These are phyloP conservation scores for Penicillium sp. DNA, from an alignment of 2,329 filamentous ascomycete genomes.

Conservation along the genomic window DNA sequence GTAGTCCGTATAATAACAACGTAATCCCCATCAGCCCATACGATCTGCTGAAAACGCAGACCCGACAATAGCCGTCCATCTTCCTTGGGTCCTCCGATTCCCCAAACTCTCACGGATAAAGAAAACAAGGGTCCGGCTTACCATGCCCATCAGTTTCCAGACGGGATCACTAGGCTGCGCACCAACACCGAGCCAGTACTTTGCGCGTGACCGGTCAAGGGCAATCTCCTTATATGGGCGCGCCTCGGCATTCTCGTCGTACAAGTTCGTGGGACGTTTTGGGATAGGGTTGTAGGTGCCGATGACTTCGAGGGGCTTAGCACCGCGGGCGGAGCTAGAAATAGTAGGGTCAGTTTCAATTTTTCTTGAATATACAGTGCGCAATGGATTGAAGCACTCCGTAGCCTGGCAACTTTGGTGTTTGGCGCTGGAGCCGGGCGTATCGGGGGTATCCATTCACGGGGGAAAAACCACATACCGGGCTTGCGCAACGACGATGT, in stretches of 20 bases:
- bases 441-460: slow-evolving; percentile 1
- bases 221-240: slow-evolving; percentile 87
- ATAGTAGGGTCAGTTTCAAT: slow-evolving; percentile 8
- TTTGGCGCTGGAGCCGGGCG: not conserved
- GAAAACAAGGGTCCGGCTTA: slow-evolving; percentile 41
- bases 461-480: slow-evolving; percentile 58
- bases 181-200: slow-evolving; percentile 96
- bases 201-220: slow-evolving; percentile 74
- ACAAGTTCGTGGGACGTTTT: slow-evolving; percentile 50
- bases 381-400: not conserved
- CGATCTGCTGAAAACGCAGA: not conserved
- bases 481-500: slow-evolving; percentile 93
- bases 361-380: not conserved
- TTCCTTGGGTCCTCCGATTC: not conserved
- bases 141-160: slow-evolving; percentile 83
- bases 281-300: slow-evolving; percentile 64
- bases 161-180: slow-evolving; percentile 90
- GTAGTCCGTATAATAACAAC: not conserved
- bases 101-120: not conserved
- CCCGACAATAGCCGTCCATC: slow-evolving; percentile 1
- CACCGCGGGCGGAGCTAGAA: slow-evolving; percentile 76
- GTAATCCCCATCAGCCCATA: not conserved
- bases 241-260: slow-evolving; percentile 53
- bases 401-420: not conserved
- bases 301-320: slow-evolving; percentile 89